A percentile compares a stretch with the other conserved stretches of the same genome.
These are phyloP conservation scores for Septoria linicola DNA, from an alignment of 2,329 filamentous ascomycete species.

Conservation along the genomic window DNA sequence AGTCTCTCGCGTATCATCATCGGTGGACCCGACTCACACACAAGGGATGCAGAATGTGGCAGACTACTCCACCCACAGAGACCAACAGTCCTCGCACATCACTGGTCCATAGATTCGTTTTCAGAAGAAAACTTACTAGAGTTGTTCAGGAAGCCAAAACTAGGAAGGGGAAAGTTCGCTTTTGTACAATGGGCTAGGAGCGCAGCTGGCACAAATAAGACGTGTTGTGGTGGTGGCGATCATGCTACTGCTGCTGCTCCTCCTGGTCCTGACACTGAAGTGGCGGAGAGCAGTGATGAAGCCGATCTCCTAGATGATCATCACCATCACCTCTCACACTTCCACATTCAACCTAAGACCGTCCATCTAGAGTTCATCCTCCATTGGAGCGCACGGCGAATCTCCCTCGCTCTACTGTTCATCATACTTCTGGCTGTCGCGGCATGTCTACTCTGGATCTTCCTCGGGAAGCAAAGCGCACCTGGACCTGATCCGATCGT, in stretches of 20 bases:
- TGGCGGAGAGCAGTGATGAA: conserved; percentile 9
- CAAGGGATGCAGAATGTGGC: conserved; percentile 33
- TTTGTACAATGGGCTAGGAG: conserved; percentile 48
- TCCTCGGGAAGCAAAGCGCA: conserved; percentile 35
- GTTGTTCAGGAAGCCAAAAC: conserved; percentile 37
- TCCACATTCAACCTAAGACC: no score
- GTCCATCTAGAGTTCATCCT: conserved; percentile 42
- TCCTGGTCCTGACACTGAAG: background rate
- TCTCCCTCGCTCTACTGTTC: conserved; percentile 32
- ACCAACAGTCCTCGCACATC: conserved; percentile 34
- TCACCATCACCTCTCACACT: no score
- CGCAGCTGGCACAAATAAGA: conserved; percentile 32
- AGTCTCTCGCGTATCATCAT: conserved; percentile 35
- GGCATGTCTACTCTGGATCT: conserved; percentile 39
- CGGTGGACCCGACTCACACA: conserved; percentile 27
- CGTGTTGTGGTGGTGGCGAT: no score
- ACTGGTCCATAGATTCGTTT: conserved; percentile 38
- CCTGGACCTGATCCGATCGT: conserved; percentile 17
- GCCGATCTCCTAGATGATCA: conserved; percentile 29
- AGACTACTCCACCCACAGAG: conserved; percentile 32
- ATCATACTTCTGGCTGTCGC: conserved; percentile 35
- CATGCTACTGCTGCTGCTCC: conserved; percentile 17
- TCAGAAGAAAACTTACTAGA: conserved; percentile 42
- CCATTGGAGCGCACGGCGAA: conserved; percentile 35
- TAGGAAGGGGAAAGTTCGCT: conserved; percentile 41